phyloP scores from a whole-genome alignment of 768 basidiomycete species.

The Boletus patriciae region DNA sequence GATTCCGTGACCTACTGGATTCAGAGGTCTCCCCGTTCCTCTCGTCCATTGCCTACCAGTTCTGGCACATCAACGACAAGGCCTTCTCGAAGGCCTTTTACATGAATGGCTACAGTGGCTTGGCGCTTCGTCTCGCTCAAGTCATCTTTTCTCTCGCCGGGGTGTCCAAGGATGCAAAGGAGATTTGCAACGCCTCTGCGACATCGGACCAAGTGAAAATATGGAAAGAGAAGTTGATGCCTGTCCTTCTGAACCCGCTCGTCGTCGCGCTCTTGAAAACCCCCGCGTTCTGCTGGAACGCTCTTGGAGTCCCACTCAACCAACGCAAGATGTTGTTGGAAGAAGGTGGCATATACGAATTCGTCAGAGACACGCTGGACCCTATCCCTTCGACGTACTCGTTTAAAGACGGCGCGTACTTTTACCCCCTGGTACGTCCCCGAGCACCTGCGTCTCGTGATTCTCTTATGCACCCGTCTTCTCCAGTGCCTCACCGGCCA shows the following conservation, averaged over 20 bases:
- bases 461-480: not conserved
- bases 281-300: conserved; percentile 67
- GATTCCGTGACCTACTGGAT: conserved; percentile 62
- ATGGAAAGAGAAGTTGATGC: conserved; percentile 59
- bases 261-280: conserved; percentile 51
- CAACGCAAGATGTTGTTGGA: conserved; percentile 61
- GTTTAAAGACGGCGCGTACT: conserved; percentile 64
- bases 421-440: conserved; percentile 54
- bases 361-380: conserved; percentile 52
- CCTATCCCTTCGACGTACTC: conserved; percentile 46
- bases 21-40: conserved; percentile 62
- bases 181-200: conserved; percentile 54
- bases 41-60: conserved; percentile 72
- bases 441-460: not conserved
- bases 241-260: conserved; percentile 57
- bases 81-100: conserved; percentile 59
- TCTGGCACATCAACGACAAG: conserved; percentile 65
- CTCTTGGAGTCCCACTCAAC: conserved; percentile 71
- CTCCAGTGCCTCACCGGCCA: conserved; percentile 46
- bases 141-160: conserved; percentile 61
- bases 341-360: conserved; percentile 50
- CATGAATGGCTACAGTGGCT: conserved; percentile 63
- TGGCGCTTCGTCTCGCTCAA: conserved; percentile 62
- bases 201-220: conserved; percentile 58
- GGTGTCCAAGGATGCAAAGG: conserved; percentile 52